These are phyloP conservation scores for Eimeria sp. DNA, from an alignment of 169 alveolate species.

Conservation along the genomic window DNA sequence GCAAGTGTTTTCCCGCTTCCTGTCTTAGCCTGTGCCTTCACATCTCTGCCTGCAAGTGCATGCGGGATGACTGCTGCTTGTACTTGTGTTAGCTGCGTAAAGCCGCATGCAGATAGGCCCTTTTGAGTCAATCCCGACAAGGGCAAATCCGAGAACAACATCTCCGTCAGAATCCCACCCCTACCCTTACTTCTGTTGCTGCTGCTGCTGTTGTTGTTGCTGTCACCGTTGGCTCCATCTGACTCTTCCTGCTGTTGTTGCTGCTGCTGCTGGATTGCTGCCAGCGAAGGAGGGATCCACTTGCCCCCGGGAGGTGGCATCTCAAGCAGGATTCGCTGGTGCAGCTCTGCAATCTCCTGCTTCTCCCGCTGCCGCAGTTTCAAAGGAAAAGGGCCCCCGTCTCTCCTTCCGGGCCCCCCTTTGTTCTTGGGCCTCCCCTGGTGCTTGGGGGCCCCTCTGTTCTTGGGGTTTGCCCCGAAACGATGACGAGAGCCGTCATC, in stretches of 20 bases:
- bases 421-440: background rate
- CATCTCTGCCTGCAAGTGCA: conserved; percentile 95
- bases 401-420: background rate
- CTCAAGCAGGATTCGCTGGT: conserved; percentile 72
- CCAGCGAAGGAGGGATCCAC: conserved; percentile 54
- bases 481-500: background rate
- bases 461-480: background rate
- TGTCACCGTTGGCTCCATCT: background rate
- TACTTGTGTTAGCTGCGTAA: conserved; percentile 93
- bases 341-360: conserved; percentile 74
- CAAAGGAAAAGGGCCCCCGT: background rate
- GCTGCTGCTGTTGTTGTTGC: conserved; percentile 16
- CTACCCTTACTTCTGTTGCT: background rate
- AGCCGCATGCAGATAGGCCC: conserved; percentile 92
- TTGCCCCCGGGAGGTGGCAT: conserved; percentile 77
- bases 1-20: conserved; percentile 97
- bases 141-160: conserved; percentile 93
- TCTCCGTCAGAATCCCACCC: conserved; percentile 83
- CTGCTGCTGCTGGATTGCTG: conserved; percentile 53
- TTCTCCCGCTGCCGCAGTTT: conserved; percentile 77
- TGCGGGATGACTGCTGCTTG: conserved; percentile 95
- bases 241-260: background rate
- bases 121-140: conserved; percentile 89
- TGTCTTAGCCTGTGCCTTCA: conserved; percentile 88
- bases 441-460: conserved; percentile 11